A percentile compares a stretch with the other conserved stretches of the same genome.
These are phyloP conservation scores for Primulina tabacum DNA, from an alignment of 257 asterid genomes.

Conservation along the genomic window DNA sequence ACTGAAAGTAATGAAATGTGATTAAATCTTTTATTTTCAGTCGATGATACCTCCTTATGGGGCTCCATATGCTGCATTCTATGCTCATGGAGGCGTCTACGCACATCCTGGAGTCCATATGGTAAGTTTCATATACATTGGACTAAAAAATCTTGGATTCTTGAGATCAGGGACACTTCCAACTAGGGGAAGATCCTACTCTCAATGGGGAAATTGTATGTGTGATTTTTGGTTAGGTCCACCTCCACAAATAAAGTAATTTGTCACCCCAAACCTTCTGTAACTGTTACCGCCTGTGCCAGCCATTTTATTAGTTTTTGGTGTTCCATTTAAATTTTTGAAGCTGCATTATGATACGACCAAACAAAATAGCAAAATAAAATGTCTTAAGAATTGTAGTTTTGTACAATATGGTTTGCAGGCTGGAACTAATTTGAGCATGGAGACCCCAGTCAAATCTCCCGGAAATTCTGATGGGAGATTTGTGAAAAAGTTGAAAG, in stretches of 20 bases:
- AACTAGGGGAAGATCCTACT: neutral
- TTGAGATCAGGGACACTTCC: neutral
- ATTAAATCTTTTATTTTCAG: slow-evolving; percentile 36
- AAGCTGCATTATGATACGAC: neutral
- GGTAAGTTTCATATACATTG: slow-evolving; percentile 44
- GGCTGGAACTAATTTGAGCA: slow-evolving; percentile 65
- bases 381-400: neutral
- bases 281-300: too few species aligned
- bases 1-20: slow-evolving; percentile 5
- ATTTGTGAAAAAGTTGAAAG: slow-evolving; percentile 68
- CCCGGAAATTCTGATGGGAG: slow-evolving; percentile 60
- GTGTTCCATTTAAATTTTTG: neutral
- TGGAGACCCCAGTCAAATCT: slow-evolving; percentile 62
- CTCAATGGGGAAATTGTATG: neutral
- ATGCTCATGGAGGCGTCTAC: slow-evolving; percentile 82
- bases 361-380: neutral
- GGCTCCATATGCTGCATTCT: slow-evolving; percentile 82
- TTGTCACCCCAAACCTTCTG: neutral
- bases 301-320: too few species aligned
- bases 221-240: neutral
- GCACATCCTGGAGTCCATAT: slow-evolving; percentile 83
- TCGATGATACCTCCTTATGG: slow-evolving; percentile 92
- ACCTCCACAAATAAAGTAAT: neutral
- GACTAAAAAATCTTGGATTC: neutral
- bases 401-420: slow-evolving; percentile 31